Base-by-base conservation (phyloP, 1,284 basidiomycete species). In the Peniophora sp. region DNA sequence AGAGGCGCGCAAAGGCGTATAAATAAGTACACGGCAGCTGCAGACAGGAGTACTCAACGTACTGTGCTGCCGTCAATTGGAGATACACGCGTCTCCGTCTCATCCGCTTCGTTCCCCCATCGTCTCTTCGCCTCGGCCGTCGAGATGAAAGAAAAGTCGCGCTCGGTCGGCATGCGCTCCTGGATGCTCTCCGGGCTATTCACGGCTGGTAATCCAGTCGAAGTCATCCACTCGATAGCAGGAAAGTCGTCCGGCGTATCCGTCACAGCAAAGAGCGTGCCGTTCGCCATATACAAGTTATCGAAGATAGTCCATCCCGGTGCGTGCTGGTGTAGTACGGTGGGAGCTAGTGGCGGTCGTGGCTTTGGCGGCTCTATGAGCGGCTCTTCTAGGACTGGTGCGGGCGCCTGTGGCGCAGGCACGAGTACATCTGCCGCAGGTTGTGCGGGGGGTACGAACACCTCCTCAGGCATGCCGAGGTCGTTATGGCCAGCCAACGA, bases 271-370 rank as follows among this genome's bases (percentile, higher is more conserved):
- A 77, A 81, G 25, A 92, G 68, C 0, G 84, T 87, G 11, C 85
- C 88, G 58, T 89, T 83, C 47, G 78, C 80, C 76, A 91, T 82
- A 71, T 91, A 91, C 12, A 92, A 63, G 59, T 89, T 79, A 45
- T 77, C 75, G 63, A 89, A 89, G 32, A 92, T 66, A 0, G 89
- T 91, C 87, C 89, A 92, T 41, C 90, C 89, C 41, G 81, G 81
- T 14, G 79, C 80, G 52, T 85, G 83, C n/a, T 76, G 70, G 10
- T 80, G 61, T 20, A 85, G 59, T 12, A 70, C 67, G 0, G 84
- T 85, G 50, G 72, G 67, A 1, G 52, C 48, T 3, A 55, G 54
- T 39, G 50, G 38, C 50, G 45, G 20, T 6, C 19, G 16, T 8
- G 38, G 38, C n/a, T 41, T 41, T 6, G 38, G 38, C 16, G 38